Base-by-base conservation (phyloP, 768 basidiomycete genomes). In the Rossbeevera mucosa region DNA sequence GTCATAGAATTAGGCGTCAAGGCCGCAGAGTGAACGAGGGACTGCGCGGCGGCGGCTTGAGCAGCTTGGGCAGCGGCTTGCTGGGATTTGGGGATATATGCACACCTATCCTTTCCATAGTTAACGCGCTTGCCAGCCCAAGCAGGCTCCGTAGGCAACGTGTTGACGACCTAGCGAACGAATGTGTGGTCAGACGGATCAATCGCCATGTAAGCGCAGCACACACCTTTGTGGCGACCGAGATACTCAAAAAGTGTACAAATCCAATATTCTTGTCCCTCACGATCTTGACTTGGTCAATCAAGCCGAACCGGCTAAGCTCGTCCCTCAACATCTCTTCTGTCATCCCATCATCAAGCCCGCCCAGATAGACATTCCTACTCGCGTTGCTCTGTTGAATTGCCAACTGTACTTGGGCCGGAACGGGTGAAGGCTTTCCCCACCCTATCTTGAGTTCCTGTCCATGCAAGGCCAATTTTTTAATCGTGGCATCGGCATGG, bases 261-360 rank as follows among this genome's bases (percentile, higher is more conserved):
- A 99, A 99, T 2, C 94, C 96, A 52, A 98, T 98, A 64, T 96
- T 96, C 80, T 97, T 97, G 76, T 99, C 96, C 55, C 95, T 75
- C 47, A 98, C 96, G 65, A 99, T 97, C 81, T 99, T 99, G 68
- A 99, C 94, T 69, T 98, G 95, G 72, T 99, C 96, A 62, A 99
- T 97, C 25, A 95, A 76, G 20, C 96, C 96, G 64, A 95, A 99
- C 40, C 88, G 80, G 62, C 86, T 86, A 21, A 98, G 75, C 65
- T 97, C 94, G 56, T 98, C 94, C 29, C 95, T 74, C 28, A 99
- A 75, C 72, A 84, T 83, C 71, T 94, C 90, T 75, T 98, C 96
- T 1, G 91, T 95, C 75, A 85, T 83, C 47, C 74, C 77, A 71
- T 94, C 91, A 38, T 95, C 94, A 36, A 99, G 75, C 16, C 92